Evolutionary conservation across 805 yeast genomes (phyloP).

Genomic region (Teunomyces tritomae): DNA sequence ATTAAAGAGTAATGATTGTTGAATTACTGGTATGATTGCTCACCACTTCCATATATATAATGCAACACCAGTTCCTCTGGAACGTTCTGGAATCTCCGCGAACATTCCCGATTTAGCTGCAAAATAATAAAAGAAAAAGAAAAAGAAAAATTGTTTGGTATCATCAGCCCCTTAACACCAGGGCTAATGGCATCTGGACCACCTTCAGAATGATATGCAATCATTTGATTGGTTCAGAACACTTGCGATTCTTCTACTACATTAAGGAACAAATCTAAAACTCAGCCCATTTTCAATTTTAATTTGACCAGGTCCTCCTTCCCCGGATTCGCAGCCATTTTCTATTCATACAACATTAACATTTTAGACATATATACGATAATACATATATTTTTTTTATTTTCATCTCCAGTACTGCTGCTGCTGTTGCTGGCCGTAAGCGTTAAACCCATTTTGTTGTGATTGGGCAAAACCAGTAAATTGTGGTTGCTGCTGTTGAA

Average conservation of each 20-base stretch:
- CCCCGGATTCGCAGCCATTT: background rate
- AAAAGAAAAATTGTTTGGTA: too few species aligned
- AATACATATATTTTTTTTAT: background rate
- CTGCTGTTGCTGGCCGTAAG: constrained; percentile 11
- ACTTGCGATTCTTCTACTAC: background rate
- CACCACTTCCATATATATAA: constrained; percentile 25
- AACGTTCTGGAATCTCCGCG: constrained; percentile 5
- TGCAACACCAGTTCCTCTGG: background rate
- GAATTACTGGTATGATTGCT: constrained; percentile 9
- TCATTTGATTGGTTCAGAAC: background rate
- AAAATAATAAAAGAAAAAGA: background rate
- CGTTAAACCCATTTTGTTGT: constrained; percentile 9
- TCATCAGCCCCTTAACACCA: background rate
- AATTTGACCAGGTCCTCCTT: too few species aligned
- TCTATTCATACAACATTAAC: background rate
- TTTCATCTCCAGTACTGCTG: constrained; percentile 9
- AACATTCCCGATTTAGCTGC: constrained; percentile 1
- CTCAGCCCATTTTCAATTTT: background rate
- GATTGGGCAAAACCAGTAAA: constrained; percentile 13
- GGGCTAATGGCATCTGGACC: background rate
- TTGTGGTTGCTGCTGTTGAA: constrained; percentile 12
- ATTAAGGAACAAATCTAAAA: background rate
- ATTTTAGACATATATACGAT: background rate
- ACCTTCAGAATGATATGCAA: too few species aligned
- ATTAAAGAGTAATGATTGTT: background rate